Evolutionary conservation across 768 basidiomycete genomes (phyloP), one percentile per base, ranked within the genome.

Genomic region (Tulasnella sp.): DNA sequence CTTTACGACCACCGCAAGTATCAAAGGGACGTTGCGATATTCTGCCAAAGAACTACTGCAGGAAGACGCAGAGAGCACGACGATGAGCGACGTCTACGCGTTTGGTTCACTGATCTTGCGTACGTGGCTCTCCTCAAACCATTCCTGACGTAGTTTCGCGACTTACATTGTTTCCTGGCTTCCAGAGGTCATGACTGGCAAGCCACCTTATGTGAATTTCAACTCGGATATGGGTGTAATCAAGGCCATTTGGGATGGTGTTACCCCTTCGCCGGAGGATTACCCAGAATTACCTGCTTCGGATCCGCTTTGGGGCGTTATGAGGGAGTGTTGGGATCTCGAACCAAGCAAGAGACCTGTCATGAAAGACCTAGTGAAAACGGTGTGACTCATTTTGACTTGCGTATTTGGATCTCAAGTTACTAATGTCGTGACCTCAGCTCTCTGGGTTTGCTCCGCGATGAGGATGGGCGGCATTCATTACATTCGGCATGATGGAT

Each of bases 171-270:
- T 18, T 18, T 40, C 39, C 34, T 4, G 36, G n/a, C 12, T 40
- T 36, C 27, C 42, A 79, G 71, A 79, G 46, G 52, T 79, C 76
- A 77, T 79, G 56, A 73, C 71, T 10, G 78, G 56, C 7, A 44
- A 79, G 21, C 18, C 74, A 27, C 78, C 78, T 0, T 79, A 44
- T 31, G 42, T 36, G 27, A 38, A 40, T 10, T 46, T 39, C 18
- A 72, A 72, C 62, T 36, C n/a, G 34, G 46, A 34, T 73, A 39
- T 34, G 39, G 52, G 27, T 12, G 27, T 79, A 14, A 74, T 79
- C 31, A 44, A 34, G 18, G 78, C 78, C 14, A 79, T 73, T 42
- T 42, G n/a, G 40, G 34, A 38, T 18, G 78, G 78, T 5, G 24
- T 24, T 16, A 19, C 44, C 38, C 68, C 71, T n/a, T 19, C 27